These are phyloP conservation scores for Umbelopsis sp. DNA, from an alignment of 192 early-diverging fungal genomes.

Conservation along the genomic window DNA sequence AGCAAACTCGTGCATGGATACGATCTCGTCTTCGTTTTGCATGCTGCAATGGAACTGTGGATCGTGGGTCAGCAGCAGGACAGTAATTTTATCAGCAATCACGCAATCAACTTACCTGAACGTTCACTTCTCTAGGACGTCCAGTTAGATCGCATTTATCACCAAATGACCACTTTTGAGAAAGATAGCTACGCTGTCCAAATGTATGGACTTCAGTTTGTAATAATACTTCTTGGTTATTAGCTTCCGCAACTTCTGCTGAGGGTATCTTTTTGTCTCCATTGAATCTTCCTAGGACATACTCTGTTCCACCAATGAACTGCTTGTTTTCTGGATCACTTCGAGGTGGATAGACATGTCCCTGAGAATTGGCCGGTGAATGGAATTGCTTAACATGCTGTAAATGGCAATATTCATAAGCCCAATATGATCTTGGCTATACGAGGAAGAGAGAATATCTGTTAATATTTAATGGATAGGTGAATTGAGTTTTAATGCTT, in stretches of 20 bases:
- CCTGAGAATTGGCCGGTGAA: not conserved
- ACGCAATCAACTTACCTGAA: conserved; percentile 52
- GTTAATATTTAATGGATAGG: not conserved
- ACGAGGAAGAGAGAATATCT: not conserved
- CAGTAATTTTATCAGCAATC: not conserved
- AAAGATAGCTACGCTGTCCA: conserved; percentile 50
- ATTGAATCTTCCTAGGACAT: conserved; percentile 12
- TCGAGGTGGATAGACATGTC: not conserved
- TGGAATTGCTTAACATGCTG: conserved; percentile 36
- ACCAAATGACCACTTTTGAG: conserved; percentile 75
- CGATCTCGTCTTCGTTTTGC: conserved; percentile 60
- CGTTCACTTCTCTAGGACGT: conserved; percentile 66
- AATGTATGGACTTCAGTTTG: not conserved
- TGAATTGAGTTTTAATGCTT: conserved; percentile 18
- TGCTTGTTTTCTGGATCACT: not conserved
- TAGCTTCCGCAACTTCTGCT: not conserved
- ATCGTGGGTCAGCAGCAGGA: not conserved
- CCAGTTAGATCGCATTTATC: conserved; percentile 75
- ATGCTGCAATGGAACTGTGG: conserved; percentile 77
- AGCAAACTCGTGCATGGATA: conserved; percentile 61
- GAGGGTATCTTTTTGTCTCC: not conserved
- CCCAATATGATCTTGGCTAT: conserved; percentile 65
- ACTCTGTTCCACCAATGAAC: not conserved
- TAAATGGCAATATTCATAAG: conserved; percentile 85
- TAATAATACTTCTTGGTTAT: not conserved